Base-by-base conservation (phyloP, 2,329 filamentous ascomycete genomes). In the Passalora sequoiae region DNA sequence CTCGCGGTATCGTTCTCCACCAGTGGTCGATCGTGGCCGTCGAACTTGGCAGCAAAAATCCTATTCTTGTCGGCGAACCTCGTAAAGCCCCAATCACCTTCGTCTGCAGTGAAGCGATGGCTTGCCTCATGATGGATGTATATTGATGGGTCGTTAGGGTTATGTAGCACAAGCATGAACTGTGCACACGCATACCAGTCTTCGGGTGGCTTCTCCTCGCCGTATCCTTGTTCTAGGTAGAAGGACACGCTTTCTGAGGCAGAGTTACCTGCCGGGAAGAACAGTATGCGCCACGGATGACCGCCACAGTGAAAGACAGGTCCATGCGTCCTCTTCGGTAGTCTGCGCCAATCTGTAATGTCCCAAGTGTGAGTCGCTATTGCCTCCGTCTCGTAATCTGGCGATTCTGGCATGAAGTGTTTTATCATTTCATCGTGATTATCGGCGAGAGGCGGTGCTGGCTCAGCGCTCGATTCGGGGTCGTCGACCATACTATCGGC, bases 1-100 rank as follows among this genome's bases (percentile, higher is more conserved):
- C 86, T 88, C 59, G 82, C 84, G 6, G 72, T 69, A 45, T 91
- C 84, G 57, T 86, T 80, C 61, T 94, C 86, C 13, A 89, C 77
- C 53, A 94, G 75, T 6, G 84, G 87, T 44, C 85, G 77, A 13
- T 73, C 73, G 47, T 67, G 68, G 38, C 80, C 78, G 44, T 92
- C 85, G 78, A 84, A 94, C 1, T 80, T 76, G 24, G 81, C 72
- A 48, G 83, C 83, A 62, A 96, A 94, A 64, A 97, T 83, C 59
- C 81, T 84, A 41, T 88, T 78, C 38, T 94, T 76, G 64, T 97
- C 92, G 9, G 89, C 81, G 62, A 97, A 98, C 43, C 91, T 76
- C n/a, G 92, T 98, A 65, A 98, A 98, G 1, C 92, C 92, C 92
- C 92, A 98, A 60, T 98, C 92, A 17, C 88, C 89, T 66, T 98